Base-by-base conservation (phyloP, 345 rosid species). In the Ceriops tagal region DNA sequence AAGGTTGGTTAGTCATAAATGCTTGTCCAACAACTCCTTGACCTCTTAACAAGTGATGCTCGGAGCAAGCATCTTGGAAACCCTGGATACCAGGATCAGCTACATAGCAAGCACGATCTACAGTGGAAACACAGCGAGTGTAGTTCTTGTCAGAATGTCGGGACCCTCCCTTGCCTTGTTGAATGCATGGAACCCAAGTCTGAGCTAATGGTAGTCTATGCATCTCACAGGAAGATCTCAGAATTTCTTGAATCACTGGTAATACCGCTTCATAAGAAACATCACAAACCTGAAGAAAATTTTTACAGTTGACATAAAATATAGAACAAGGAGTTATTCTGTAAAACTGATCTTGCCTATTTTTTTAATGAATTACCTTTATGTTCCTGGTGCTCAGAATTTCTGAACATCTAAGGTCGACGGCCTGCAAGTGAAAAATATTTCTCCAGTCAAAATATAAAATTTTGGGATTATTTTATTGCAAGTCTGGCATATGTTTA, bases 21-120 rank as follows among this genome's bases (percentile, higher is more conserved):
- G 99, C 97, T 80, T 73, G 71, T 58, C 99, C 99, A 11, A 79
- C 96, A 59, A 95, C 84, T 58, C 97, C 97, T 77, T 95, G 92
- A 34, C 99, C 97, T 81, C 88, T 88, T 58, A 95, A 78, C 69
- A 95, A 82, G 82, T 95, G 99, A 80, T 95, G 86, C 80, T 89
- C 99, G 10, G 96, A 95, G 82, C 96, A 95, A 61, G 96, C 97
- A 77, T 89, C 96, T 1, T 86, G 97, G 76, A 95, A 95, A 63
- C 72, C 81, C 30, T 65, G 81, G 70, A 86, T 75, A 1, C 56
- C 71, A 69, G 88, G 81, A 73, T 95, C 89, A 34, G 78, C 84
- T 34, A 89, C 72, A 18, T 80, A 83, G 82, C 92, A 95, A 69
- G 92, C 92, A 65, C 78, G 78, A 70, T 95, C 96, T 11, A 89